Percentiles rank a stretch among this genome's conserved stretches.
Evolutionary conservation across 768 basidiomycete genomes (phyloP).

Genomic region (Suillus subluteus): DNA sequence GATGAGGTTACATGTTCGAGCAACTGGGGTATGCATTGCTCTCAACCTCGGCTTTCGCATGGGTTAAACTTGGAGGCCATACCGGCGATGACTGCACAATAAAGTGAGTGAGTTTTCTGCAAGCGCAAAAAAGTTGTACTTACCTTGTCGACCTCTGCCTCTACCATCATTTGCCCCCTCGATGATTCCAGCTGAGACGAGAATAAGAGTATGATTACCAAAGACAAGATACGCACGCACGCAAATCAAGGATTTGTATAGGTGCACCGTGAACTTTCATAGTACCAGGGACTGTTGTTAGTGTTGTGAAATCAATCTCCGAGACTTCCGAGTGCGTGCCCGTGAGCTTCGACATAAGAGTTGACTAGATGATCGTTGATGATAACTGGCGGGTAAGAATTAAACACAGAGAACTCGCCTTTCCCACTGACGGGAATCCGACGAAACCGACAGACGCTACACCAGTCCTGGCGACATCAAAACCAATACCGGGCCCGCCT

Average conservation of each 20-base stretch:
- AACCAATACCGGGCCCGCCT: constrained; percentile 88
- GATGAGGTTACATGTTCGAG: constrained; percentile 96
- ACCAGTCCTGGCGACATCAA: constrained; percentile 98
- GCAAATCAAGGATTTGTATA: constrained; percentile 92
- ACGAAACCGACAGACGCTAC: constrained; percentile 96
- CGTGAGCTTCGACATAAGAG: constrained; percentile 93
- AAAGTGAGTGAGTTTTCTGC: constrained; percentile 24
- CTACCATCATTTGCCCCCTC: constrained; percentile 97
- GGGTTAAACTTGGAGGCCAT: constrained; percentile 28
- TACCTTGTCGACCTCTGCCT: constrained; percentile 93
- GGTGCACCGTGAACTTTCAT: constrained; percentile 94
- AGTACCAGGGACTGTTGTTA: constrained; percentile 95
- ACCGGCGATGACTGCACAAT: constrained; percentile 72
- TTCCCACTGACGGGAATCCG: constrained; percentile 93
- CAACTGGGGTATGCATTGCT: constrained; percentile 56
- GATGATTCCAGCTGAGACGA: constrained; percentile 83
- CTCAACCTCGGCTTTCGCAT: constrained; percentile 15
- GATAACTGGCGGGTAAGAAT: constrained; percentile 14
- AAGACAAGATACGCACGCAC: constrained; percentile 45
- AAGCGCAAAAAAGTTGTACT: constrained; percentile 32
- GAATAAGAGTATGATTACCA: constrained; percentile 18
- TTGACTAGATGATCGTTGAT: constrained; percentile 56
- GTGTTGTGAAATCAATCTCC: constrained; percentile 95
- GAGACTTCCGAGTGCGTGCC: constrained; percentile 97
- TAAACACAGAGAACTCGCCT: constrained; percentile 48